Evolutionary conservation across 192 early-diverging fungal species (phyloP), one percentile per base, ranked within the genome.

Genomic region (Gigaspora rosea): DNA sequence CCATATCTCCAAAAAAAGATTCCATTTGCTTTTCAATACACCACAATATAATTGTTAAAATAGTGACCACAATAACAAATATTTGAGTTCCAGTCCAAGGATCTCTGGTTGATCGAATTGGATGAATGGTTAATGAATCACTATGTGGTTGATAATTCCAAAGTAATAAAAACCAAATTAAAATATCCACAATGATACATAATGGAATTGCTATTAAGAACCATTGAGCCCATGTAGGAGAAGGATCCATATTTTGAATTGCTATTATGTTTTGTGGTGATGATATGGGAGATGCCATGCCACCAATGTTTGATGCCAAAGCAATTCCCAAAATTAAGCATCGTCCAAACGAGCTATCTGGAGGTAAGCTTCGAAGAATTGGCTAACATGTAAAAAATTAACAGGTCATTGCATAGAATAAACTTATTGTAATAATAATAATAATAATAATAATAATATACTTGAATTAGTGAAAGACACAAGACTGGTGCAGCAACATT

Each of bases 181-280:
- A 81, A 10, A 95, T 32, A 79, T 96, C 93, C 51, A 91, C 87
- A 16, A 92, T 78, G 3, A 97, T 59, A 75, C 92, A 95, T 46
- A 98, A 83, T 4, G 97, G 97, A 33, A 98, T 83, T 0, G 95
- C 88, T 46, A 98, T 88, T 4, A 88, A 79, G 79, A 97, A 96
- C 94, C 96, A 98, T 81, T 97, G 87, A 35, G 86, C 80, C 97
- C 97, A 98, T 49, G 92, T 90, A 1, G 95, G 95, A 7, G 90
- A 75, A 13, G 95, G 97, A 33, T 88, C 80, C 95, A 98, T 98
- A 71, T 90, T 95, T 71, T 92, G 89, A 72, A 98, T 94, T 9
- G 97, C 95, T 75, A 98, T 94, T 71, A 95, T 94, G 85, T 98
- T 98, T 79, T 98, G 97, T n/a, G 97, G 97, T 16, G 94, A 95